Evolutionary conservation across 2,329 filamentous ascomycete species (phyloP).

Genomic region (Aspergillus glaucus): DNA sequence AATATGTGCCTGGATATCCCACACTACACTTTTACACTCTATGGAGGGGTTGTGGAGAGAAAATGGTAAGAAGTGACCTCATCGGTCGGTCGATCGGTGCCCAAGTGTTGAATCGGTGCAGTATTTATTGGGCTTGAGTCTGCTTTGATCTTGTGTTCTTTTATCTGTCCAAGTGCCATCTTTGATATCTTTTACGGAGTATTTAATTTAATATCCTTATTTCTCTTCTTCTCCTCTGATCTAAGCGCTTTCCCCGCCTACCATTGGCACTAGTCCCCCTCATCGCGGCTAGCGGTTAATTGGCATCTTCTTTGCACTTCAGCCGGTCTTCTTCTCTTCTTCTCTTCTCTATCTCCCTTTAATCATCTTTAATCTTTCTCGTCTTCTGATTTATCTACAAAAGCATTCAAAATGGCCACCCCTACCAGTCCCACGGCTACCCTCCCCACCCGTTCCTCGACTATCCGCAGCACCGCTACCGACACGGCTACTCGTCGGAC

Average conservation of each 20-base stretch:
- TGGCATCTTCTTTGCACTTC: neutral
- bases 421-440: conserved; percentile 22
- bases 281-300: neutral
- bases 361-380: neutral
- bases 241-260: no score
- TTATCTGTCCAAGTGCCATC: no score
- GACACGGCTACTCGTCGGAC: conserved; percentile 23
- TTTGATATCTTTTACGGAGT: neutral
- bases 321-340: neutral
- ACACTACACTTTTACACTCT: no score
- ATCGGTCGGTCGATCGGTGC: no score
- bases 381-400: neutral
- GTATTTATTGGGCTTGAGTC: no score
- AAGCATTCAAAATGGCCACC: conserved; percentile 17
- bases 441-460: conserved; percentile 30
- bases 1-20: no score
- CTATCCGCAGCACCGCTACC: conserved; percentile 23
- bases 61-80: no score
- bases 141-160: no score
- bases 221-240: no score
- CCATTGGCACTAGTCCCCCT: neutral
- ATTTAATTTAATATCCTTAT: neutral
- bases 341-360: neutral
- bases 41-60: no score
- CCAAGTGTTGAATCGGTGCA: no score